phyloP scores from a whole-genome alignment of 768 basidiomycete species.

The Tylopilus vinaceipallidus region DNA sequence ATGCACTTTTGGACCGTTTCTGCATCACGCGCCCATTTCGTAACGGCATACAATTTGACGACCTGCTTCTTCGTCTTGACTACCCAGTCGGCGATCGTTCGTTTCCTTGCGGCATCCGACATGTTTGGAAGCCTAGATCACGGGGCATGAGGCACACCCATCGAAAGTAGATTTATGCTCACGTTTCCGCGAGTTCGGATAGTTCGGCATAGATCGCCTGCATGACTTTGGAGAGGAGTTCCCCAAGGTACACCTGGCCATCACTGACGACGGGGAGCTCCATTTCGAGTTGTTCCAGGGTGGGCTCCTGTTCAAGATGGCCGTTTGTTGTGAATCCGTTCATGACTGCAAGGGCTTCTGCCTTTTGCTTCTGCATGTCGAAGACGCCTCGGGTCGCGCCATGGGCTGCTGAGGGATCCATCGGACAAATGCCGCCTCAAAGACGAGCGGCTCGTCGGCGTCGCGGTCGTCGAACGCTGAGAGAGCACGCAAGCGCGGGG shows the following conservation, averaged over 20 bases:
- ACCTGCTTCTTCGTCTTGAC: conserved; percentile 89
- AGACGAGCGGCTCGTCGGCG: neutral
- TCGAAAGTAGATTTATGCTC: conserved; percentile 26
- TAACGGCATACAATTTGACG: conserved; percentile 82
- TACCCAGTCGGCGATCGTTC: conserved; percentile 83
- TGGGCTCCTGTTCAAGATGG: conserved; percentile 36
- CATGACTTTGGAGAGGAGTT: conserved; percentile 71
- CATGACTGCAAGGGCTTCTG: conserved; percentile 27
- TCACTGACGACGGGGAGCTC: conserved; percentile 74
- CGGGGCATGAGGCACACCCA: conserved; percentile 1
- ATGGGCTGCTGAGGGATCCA: conserved; percentile 18
- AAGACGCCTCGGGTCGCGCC: conserved; percentile 15
- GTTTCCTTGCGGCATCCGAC: conserved; percentile 79
- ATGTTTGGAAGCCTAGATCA: conserved; percentile 66
- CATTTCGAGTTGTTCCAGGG: conserved; percentile 59
- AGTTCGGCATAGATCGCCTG: conserved; percentile 83
- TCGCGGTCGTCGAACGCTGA: conserved; percentile 5
- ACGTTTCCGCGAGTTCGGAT: conserved; percentile 86
- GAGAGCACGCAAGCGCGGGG: neutral
- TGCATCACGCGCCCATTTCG: conserved; percentile 85
- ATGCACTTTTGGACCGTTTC: conserved; percentile 84
- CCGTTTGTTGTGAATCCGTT: conserved; percentile 34
- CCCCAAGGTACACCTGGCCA: conserved; percentile 71
- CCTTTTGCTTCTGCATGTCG: conserved; percentile 31
- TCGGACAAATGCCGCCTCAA: neutral